Evolutionary conservation across 495 filamentous ascomycete species (phyloP).

Genomic region (Aeminium ludgeri): DNA sequence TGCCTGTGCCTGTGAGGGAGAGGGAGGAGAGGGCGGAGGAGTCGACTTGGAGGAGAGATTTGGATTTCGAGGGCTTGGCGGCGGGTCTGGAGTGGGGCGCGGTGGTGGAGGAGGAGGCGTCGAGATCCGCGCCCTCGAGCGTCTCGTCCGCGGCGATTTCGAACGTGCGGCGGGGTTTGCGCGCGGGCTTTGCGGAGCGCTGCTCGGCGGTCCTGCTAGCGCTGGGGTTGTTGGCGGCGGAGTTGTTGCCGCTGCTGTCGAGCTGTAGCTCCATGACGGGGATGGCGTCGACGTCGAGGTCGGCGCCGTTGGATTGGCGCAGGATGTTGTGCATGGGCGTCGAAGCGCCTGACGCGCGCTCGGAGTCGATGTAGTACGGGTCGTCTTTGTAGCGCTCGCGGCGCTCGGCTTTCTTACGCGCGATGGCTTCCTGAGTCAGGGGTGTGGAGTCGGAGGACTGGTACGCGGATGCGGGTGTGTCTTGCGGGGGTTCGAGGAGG

Average conservation of each 20-base stretch:
- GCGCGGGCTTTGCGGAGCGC: conserved; percentile 12
- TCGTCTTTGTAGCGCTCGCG: conserved; percentile 73
- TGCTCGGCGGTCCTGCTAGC: conserved; percentile 6
- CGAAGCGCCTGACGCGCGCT: conserved; percentile 36
- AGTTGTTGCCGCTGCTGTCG: conserved; percentile 25
- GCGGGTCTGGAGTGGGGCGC: neutral
- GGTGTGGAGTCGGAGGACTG: conserved; percentile 43
- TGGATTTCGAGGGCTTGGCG: conserved; percentile 22
- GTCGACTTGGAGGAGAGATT: conserved; percentile 60
- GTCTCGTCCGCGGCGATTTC: conserved; percentile 28
- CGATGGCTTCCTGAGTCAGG: conserved; percentile 44
- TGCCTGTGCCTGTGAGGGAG: conserved; percentile 26
- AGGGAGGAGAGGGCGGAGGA: conserved; percentile 58
- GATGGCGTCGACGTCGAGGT: conserved; percentile 79
- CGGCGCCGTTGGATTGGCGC: conserved; percentile 47
- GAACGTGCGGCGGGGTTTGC: conserved; percentile 26
- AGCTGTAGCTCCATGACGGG: conserved; percentile 85
- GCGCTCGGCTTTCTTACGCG: conserved; percentile 48
- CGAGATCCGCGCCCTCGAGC: conserved; percentile 19
- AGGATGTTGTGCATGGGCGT: conserved; percentile 61
- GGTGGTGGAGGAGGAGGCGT: neutral
- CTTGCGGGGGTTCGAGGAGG: conserved; percentile 28
- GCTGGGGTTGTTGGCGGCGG: conserved; percentile 6
- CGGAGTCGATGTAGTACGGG: conserved; percentile 73
- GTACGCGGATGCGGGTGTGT: conserved; percentile 34